These are phyloP conservation scores for Amanita phalloides DNA, from an alignment of 768 basidiomycete genomes.

Conservation along the genomic window DNA sequence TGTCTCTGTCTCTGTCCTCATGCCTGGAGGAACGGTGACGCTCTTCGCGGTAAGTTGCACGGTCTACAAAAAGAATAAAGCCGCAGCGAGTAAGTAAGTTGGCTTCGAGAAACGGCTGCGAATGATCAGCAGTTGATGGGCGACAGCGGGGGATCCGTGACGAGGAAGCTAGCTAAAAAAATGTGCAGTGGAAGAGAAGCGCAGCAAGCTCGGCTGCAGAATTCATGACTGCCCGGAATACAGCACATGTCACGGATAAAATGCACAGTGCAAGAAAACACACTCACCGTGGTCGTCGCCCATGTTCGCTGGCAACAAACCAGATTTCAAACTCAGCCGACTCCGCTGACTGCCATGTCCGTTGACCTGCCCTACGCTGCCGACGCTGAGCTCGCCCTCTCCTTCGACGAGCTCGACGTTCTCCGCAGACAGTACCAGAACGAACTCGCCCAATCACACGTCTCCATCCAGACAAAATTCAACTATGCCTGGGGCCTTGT, in stretches of 20 bases:
- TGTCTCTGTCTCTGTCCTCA: constrained; percentile 40
- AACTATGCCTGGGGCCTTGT: constrained; percentile 97
- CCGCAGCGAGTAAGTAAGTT: constrained; percentile 39
- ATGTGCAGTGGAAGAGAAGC: constrained; percentile 33
- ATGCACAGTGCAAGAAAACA: constrained; percentile 12
- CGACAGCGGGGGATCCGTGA: constrained; percentile 24
- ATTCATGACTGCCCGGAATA: constrained; percentile 7
- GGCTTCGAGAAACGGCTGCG: constrained; percentile 13
- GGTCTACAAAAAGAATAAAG: constrained; percentile 41
- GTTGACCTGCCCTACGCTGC: constrained; percentile 94
- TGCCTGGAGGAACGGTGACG: constrained; percentile 60
- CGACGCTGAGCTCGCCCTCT: constrained; percentile 82
- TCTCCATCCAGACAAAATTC: constrained; percentile 93
- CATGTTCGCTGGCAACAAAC: constrained; percentile 18
- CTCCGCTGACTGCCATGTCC: constrained; percentile 28
- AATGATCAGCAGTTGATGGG: constrained; percentile 24
- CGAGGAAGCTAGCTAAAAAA: constrained; percentile 59
- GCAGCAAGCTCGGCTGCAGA: constrained; percentile 20
- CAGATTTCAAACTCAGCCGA: constrained; percentile 28
- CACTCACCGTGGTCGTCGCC: constrained; percentile 50
- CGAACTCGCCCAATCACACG: constrained; percentile 72
- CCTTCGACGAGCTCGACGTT: constrained; percentile 87
- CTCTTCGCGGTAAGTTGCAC: constrained; percentile 51
- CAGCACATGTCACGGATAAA: constrained; percentile 12
- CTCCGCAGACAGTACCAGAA: constrained; percentile 81